A percentile compares a stretch with the other conserved stretches of the same genome.
These are phyloP conservation scores for Xylaria sp. DNA, from an alignment of 2,329 filamentous ascomycete genomes.

Conservation along the genomic window DNA sequence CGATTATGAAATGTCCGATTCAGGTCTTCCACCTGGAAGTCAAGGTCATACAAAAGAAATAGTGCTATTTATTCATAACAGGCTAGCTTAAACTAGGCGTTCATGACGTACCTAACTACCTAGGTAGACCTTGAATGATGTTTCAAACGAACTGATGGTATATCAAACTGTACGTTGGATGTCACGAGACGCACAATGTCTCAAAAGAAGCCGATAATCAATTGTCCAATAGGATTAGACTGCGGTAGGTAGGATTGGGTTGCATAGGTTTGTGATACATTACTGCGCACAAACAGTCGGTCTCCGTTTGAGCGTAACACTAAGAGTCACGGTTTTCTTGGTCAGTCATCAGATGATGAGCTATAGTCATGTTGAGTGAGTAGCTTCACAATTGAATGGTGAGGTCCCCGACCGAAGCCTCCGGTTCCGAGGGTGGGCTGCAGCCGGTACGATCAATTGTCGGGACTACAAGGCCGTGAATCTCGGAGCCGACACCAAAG, in stretches of 20 bases:
- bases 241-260: no score
- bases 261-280: slow-evolving; percentile 1
- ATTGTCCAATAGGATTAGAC: slow-evolving; percentile 13
- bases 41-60: background rate
- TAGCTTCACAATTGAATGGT: background rate
- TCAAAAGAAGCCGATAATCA: slow-evolving; percentile 3
- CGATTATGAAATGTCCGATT: background rate
- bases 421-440: background rate
- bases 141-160: background rate
- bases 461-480: background rate
- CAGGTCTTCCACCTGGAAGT: background rate
- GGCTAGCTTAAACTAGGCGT: background rate
- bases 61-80: background rate
- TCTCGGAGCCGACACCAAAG: background rate
- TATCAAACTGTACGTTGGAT: slow-evolving; percentile 1
- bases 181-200: slow-evolving; percentile 7
- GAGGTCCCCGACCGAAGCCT: background rate
- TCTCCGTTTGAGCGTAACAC: background rate
- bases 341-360: background rate
- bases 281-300: slow-evolving; percentile 5
- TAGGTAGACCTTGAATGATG: background rate
- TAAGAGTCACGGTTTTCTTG: background rate
- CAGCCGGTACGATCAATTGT: slow-evolving; percentile 20
- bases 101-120: background rate
- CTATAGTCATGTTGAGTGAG: background rate